Evolutionary conservation across 176 grass and related monocot genomes (phyloP), one percentile per base, ranked within the genome.

Genomic region (Tuctoria greenei): DNA sequence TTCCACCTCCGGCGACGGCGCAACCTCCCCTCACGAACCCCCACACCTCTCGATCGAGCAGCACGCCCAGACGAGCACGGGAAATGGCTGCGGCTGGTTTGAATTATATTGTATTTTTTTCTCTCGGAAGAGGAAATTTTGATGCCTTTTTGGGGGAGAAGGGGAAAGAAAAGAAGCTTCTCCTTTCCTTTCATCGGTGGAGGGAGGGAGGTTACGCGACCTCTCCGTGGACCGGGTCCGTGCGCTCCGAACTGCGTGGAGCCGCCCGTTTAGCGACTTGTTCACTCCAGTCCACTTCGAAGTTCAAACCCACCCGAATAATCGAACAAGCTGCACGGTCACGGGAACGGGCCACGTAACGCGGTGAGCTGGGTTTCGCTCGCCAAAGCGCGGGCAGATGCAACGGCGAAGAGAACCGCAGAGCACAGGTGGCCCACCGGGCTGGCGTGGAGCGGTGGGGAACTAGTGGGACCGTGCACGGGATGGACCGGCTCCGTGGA

Each of bases 151-250:
- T 2, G 12, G 0, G 51, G 44, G 60, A 69, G 61, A 63, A 75
- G 75, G 6, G 21, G 55, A 58, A 58, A 58, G 55, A 12, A 67
- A 79, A 82, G 86, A 74, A 83, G 69, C 44, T 83, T 83, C 80
- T 88, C 61, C 45, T 79, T 79, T 84, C 70, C 68, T 11, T 72
- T 39, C 44, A 24, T 40, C 69, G 80, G 62, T 61, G 75, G 73
- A 59, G 24, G 42, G 31, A 44, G 37, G 43, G 35, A 18, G 35
- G 64, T 54, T 84, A 13, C 44, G 31, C 34, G 56, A 12, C 18
- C 16, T 17, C 44, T 25, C 12, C 0, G 6, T 84, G 57, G 58
- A 65, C 56, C 58, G 4, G 57, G 82, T 72, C 38, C 47, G 58
- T 72, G 50, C 37, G 4, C 67, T 72, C 74, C 26, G 13, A 25